Evolutionary conservation across 108 stramenopile species (phyloP).

Genomic region (Cyclotella kingstonii): DNA sequence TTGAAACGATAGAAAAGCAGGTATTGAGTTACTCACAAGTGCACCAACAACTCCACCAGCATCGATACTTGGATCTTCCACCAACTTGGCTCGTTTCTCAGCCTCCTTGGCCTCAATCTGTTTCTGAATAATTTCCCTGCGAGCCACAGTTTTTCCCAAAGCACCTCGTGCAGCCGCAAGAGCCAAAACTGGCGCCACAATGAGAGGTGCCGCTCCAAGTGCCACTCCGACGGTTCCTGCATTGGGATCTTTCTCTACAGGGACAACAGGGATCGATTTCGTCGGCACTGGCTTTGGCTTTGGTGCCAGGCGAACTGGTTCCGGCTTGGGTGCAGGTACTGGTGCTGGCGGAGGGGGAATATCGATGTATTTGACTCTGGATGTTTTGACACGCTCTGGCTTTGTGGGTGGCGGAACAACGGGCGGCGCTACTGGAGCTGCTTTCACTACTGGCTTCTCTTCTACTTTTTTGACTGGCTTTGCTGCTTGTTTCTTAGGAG

Average conservation of each 20-base stretch:
- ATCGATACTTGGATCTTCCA: conserved; percentile 60
- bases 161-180: conserved; percentile 62
- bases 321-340: conserved; percentile 38
- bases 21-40: conserved; percentile 49
- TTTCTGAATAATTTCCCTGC: conserved; percentile 62
- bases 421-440: neutral
- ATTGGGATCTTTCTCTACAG: conserved; percentile 47
- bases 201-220: conserved; percentile 77
- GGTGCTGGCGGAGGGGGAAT: conserved; percentile 5
- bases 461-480: conserved; percentile 18
- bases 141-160: conserved; percentile 47
- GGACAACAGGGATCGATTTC: conserved; percentile 15
- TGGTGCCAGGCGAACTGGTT: conserved; percentile 23
- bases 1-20: too few species aligned
- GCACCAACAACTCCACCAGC: conserved; percentile 59
- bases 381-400: neutral
- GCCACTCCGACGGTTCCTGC: conserved; percentile 68
- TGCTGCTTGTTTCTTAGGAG: conserved; percentile 8
- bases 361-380: conserved; percentile 25
- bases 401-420: conserved; percentile 16
- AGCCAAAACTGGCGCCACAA: conserved; percentile 60
- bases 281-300: conserved; percentile 21
- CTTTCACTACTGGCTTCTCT: neutral
- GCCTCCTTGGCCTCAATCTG: conserved; percentile 66
- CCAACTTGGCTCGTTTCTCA: conserved; percentile 41